A percentile compares a stretch with the other conserved stretches of the same genome.
Evolutionary conservation across 2,329 filamentous ascomycete genomes (phyloP).

Genomic region (Fusarium luffae): DNA sequence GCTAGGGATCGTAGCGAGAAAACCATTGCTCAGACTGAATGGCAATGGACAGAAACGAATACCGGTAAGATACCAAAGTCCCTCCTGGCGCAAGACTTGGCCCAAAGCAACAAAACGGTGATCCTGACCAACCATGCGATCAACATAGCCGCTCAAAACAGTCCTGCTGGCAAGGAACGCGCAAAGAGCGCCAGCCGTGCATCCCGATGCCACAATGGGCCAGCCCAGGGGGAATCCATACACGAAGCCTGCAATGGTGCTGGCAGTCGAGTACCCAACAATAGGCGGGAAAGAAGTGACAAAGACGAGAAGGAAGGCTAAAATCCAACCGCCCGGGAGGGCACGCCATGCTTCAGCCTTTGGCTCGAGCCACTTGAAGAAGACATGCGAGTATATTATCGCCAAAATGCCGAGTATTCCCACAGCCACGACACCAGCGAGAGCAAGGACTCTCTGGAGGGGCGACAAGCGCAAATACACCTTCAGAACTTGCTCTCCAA

Average conservation of each 20-base stretch:
- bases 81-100: conserved; percentile 89
- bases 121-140: conserved; percentile 83
- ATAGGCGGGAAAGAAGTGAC: conserved; percentile 85
- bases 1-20: conserved; percentile 91
- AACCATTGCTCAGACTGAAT: conserved; percentile 93
- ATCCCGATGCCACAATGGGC: conserved; percentile 84
- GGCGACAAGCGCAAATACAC: conserved; percentile 67
- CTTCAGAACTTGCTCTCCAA: conserved; percentile 57
- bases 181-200: conserved; percentile 78
- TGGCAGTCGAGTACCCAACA: conserved; percentile 84
- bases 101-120: conserved; percentile 88
- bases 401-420: conserved; percentile 72
- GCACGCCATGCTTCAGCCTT: conserved; percentile 81
- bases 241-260: conserved; percentile 65
- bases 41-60: conserved; percentile 93
- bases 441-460: conserved; percentile 70
- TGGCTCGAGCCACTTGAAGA: conserved; percentile 81
- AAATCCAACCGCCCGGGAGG: conserved; percentile 75
- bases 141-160: conserved; percentile 80
- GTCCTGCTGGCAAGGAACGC: conserved; percentile 86
- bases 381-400: conserved; percentile 79
- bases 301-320: conserved; percentile 82
- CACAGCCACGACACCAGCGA: conserved; percentile 61
- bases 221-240: conserved; percentile 74
- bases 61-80: conserved; percentile 87